These are phyloP conservation scores for Umbelopsis ramanniana DNA, from an alignment of 192 early-diverging fungal genomes.

Conservation along the genomic window DNA sequence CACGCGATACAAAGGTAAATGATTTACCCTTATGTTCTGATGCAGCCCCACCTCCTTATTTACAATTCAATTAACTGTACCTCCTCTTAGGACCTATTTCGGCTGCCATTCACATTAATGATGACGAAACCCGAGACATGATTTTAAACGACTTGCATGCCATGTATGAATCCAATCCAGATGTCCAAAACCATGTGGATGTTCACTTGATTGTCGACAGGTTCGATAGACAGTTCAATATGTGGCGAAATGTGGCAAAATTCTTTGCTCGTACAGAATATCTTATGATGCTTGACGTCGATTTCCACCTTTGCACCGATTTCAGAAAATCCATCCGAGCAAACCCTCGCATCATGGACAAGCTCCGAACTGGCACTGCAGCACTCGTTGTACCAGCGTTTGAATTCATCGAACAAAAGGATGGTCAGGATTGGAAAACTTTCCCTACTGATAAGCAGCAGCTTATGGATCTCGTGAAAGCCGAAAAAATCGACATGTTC, in stretches of 20 bases:
- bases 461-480: slow-evolving; percentile 45
- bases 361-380: slow-evolving; percentile 48
- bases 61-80: too few relatives aligned
- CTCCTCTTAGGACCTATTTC: slow-evolving; percentile 49
- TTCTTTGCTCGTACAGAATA: slow-evolving; percentile 65
- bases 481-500: slow-evolving; percentile 60
- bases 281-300: slow-evolving; percentile 64
- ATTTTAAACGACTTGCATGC: slow-evolving; percentile 54
- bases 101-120: slow-evolving; percentile 60
- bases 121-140: slow-evolving; percentile 51
- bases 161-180: slow-evolving; percentile 52
- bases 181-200: slow-evolving; percentile 58
- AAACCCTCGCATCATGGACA: slow-evolving; percentile 41
- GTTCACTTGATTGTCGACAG: slow-evolving; percentile 63
- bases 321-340: slow-evolving; percentile 46
- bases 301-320: slow-evolving; percentile 63
- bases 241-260: slow-evolving; percentile 68
- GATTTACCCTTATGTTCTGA: too few relatives aligned
- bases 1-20: slow-evolving; percentile 51
- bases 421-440: slow-evolving; percentile 53
- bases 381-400: slow-evolving; percentile 66
- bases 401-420: slow-evolving; percentile 56
- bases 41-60: too few relatives aligned
- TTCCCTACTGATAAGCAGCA: slow-evolving; percentile 55
- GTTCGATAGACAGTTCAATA: slow-evolving; percentile 68